A percentile compares a stretch with the other conserved stretches of the same genome.
phyloP scores from a whole-genome alignment of 371 early-diverging fungal genomes.

The Rhizopus stolonifer region DNA sequence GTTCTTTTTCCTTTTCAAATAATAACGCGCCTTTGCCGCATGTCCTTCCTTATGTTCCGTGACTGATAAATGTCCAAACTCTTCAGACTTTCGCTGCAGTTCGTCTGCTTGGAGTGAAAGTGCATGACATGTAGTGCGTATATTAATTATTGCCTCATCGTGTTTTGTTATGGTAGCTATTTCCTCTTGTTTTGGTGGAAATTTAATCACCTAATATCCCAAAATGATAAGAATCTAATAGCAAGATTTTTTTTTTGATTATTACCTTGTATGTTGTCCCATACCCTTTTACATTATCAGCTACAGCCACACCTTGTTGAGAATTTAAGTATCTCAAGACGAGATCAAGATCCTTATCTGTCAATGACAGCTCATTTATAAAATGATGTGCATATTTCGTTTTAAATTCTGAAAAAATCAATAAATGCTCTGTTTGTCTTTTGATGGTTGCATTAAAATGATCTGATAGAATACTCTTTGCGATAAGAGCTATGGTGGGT shows the following conservation, averaged over 20 bases:
- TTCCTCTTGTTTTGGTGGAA: constrained; percentile 24
- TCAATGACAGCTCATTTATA: constrained; percentile 23
- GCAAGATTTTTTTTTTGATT: too few species aligned
- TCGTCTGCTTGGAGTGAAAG: constrained; percentile 48
- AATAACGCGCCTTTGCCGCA: constrained; percentile 48
- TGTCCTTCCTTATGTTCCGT: constrained; percentile 28
- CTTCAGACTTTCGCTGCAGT: constrained; percentile 41
- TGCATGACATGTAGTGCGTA: constrained; percentile 47
- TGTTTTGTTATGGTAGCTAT: constrained; percentile 36
- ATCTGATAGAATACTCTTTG: constrained; percentile 12
- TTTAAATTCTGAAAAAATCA: constrained; percentile 41
- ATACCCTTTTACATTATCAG: constrained; percentile 36
- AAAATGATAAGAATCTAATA: background rate
- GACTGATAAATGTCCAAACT: constrained; percentile 25
- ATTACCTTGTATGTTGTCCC: constrained; percentile 23
- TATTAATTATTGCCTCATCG: constrained; percentile 49
- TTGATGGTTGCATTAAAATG: constrained; percentile 15
- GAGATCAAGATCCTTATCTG: constrained; percentile 36
- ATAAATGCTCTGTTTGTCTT: constrained; percentile 20
- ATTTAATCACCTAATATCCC: constrained; percentile 27
- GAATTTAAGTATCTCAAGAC: constrained; percentile 32
- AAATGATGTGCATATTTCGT: constrained; percentile 21
- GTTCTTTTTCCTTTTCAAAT: constrained; percentile 42
- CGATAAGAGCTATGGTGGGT: constrained; percentile 31
- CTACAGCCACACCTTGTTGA: constrained; percentile 30